Evolutionary conservation across 805 yeast species (phyloP).

Genomic region (Sungouiozyma intestinalis): DNA sequence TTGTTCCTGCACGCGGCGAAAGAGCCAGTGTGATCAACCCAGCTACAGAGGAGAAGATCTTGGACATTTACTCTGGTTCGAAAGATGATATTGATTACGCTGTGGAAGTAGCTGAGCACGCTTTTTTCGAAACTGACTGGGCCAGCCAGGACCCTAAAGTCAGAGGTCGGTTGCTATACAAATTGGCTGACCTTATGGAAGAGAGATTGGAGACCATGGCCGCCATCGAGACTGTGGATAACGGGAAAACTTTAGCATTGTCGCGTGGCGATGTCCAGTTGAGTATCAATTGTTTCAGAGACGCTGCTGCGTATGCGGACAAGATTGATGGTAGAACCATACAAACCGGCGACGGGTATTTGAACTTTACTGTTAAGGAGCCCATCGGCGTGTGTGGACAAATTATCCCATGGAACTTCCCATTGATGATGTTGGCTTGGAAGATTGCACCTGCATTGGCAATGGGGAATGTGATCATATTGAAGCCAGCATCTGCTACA

Average conservation of each 20-base stretch:
- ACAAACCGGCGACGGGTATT: constrained; percentile 52
- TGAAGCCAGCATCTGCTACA: constrained; percentile 71
- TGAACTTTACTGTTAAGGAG: constrained; percentile 58
- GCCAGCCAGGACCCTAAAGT: constrained; percentile 45
- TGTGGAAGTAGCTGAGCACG: constrained; percentile 54
- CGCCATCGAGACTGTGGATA: constrained; percentile 61
- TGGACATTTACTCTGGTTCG: constrained; percentile 47
- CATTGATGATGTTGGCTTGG: constrained; percentile 71
- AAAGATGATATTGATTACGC: constrained; percentile 60
- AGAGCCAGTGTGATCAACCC: constrained; percentile 49
- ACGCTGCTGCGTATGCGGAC: constrained; percentile 66
- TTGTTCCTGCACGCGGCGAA: constrained; percentile 42
- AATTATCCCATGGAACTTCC: constrained; percentile 82
- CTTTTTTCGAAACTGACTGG: constrained; percentile 49
- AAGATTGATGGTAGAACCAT: constrained; percentile 55
- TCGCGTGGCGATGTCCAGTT: constrained; percentile 61
- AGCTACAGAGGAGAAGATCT: constrained; percentile 51
- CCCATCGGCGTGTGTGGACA: constrained; percentile 79
- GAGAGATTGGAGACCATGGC: constrained; percentile 53
- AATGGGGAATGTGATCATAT: constrained; percentile 62
- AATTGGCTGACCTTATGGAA: constrained; percentile 62
- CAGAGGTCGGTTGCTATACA: constrained; percentile 43
- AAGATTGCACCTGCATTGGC: constrained; percentile 71
- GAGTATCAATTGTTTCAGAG: constrained; percentile 54
- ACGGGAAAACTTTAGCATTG: constrained; percentile 62